Evolutionary conservation across 495 filamentous ascomycete genomes (phyloP), one percentile per base, ranked within the genome.

Genomic region (Lentithecium fluviatile): DNA sequence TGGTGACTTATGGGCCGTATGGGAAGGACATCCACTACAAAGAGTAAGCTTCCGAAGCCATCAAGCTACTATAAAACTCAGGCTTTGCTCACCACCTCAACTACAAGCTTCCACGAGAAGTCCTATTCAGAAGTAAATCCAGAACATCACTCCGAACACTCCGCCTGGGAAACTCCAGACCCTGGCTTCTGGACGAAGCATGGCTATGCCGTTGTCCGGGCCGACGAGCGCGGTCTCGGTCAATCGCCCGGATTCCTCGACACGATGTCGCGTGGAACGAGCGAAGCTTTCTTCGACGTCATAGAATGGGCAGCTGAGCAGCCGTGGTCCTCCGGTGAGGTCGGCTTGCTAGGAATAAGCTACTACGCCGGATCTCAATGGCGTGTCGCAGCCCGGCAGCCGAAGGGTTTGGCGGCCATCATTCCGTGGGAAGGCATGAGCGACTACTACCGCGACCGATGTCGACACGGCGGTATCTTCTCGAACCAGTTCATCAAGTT

Each of bases 371-470:
- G 82, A 2, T 79, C 69, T 52, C 84, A 87, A 72, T 87, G 84
- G 84, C 75, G 82, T 0, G 84, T 86, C 0, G 83, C 83, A 0
- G 84, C 84, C 12, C 75, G 83, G 8, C 72, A 77, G 36, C 84
- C 84, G 0, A 82, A 80, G 69, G 84, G 83, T 4, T 61, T 87
- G 20, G 70, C 79, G 0, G 79, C 78, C 42, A 86, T 86, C 12
- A 76, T 86, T 11, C 84, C 84, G 0, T 87, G 84, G 84, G 84
- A 87, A 64, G 84, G 84, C n/a, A 84, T 86, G 82, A 82, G 79
- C 0, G 84, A 87, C 58, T 85, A 83, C 55, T 87, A 86, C 65
- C 78, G 83, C 0, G 84, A 86, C 56, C 74, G 81, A 3, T 84
- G 80, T 67, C 75, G 83, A 4, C 85, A 88, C 56, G 86, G 86